These are phyloP conservation scores for Daedalea quercina DNA, from an alignment of 768 basidiomycete species.

Conservation along the genomic window DNA sequence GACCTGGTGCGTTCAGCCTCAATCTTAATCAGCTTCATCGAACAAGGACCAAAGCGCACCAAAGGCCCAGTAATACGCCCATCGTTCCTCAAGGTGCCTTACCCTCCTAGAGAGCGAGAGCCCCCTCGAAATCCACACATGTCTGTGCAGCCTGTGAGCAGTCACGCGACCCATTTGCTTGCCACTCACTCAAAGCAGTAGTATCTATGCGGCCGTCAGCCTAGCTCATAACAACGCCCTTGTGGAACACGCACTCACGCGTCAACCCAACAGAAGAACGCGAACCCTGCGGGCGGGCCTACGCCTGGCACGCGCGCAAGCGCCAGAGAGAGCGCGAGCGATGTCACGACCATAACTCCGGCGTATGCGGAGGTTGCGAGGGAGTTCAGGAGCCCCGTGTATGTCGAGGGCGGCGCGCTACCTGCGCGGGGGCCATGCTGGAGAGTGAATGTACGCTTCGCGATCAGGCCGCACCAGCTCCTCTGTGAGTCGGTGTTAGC, in stretches of 20 bases:
- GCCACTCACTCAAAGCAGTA: slow-evolving; percentile 80
- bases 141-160: slow-evolving; percentile 33
- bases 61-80: slow-evolving; percentile 85
- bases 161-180: not conserved
- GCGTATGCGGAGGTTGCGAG: slow-evolving; percentile 80
- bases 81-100: slow-evolving; percentile 76
- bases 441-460: slow-evolving; percentile 66
- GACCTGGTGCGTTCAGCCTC: slow-evolving; percentile 32
- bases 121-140: slow-evolving; percentile 73
- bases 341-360: slow-evolving; percentile 74
- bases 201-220: slow-evolving; percentile 43
- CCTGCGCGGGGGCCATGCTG: slow-evolving; percentile 59
- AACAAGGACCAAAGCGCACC: slow-evolving; percentile 34
- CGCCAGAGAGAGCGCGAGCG: slow-evolving; percentile 59
- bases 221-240: not conserved
- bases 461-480: slow-evolving; percentile 72
- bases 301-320: slow-evolving; percentile 58
- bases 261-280: slow-evolving; percentile 82
- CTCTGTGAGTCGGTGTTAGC: slow-evolving; percentile 37
- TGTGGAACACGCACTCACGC: slow-evolving; percentile 49
- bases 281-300: slow-evolving; percentile 54
- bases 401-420: slow-evolving; percentile 46
- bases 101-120: slow-evolving; percentile 62
- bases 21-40: not conserved
- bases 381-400: slow-evolving; percentile 64